Conservation (phyloP, 2,329 filamentous ascomycete genomes). For the Colletotrichum horii region DNA sequence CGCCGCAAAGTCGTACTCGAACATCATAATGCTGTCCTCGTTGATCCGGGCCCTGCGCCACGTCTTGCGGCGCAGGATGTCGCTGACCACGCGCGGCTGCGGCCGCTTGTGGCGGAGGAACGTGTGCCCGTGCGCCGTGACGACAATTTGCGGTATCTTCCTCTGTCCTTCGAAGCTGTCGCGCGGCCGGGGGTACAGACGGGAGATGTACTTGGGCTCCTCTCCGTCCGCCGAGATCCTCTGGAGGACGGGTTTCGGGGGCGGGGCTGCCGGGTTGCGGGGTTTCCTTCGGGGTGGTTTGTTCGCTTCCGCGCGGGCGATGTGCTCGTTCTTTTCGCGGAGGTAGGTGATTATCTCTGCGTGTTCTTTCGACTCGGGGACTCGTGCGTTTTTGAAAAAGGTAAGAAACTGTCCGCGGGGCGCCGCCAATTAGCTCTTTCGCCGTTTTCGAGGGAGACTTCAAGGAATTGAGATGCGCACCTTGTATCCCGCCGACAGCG, state of each 20-base stretch:
- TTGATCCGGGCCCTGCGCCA: slow-evolving; percentile 41
- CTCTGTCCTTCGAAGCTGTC: slow-evolving; percentile 51
- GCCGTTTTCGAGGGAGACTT: not conserved
- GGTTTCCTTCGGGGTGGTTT: slow-evolving; percentile 25
- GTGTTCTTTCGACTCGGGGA: slow-evolving; percentile 43
- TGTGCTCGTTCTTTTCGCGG: slow-evolving; percentile 24
- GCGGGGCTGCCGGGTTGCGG: slow-evolving; percentile 17
- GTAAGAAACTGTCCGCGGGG: slow-evolving; percentile 40
- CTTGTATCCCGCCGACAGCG: slow-evolving; percentile 73
- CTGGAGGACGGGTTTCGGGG: slow-evolving; percentile 34
- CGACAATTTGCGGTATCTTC: slow-evolving; percentile 61
- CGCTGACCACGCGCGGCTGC: slow-evolving; percentile 63
- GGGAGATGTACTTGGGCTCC: slow-evolving; percentile 53
- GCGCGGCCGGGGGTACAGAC: slow-evolving; percentile 52
- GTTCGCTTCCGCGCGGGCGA: not conserved
- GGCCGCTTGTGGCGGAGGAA: slow-evolving; percentile 72
- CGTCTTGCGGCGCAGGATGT: slow-evolving; percentile 56
- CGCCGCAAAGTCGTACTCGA: slow-evolving; percentile 36
- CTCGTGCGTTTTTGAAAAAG: slow-evolving; percentile 43
- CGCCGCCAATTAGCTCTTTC: not conserved
- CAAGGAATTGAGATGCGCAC: slow-evolving; percentile 35
- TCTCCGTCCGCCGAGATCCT: slow-evolving; percentile 37
- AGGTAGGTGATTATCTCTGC: slow-evolving; percentile 46
- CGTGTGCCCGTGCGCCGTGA: slow-evolving; percentile 60
- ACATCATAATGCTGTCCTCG: not conserved